Evolutionary conservation across 1,284 basidiomycete genomes (phyloP).

Genomic region (Cryptococcus sp.): DNA sequence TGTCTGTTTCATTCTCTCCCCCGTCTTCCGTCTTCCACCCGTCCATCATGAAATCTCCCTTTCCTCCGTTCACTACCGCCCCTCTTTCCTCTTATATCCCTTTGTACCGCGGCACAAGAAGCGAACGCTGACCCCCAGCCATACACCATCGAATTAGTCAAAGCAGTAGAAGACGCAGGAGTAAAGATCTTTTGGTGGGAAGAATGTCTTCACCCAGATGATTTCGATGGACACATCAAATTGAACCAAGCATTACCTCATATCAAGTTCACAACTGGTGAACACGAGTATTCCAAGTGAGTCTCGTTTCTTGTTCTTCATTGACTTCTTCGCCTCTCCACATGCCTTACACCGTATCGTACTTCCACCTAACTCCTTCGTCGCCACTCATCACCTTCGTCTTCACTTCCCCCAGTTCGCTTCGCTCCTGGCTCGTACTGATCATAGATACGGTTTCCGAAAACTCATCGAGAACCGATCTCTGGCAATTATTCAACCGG

Average conservation of each 20-base stretch:
- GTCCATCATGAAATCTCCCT: no score
- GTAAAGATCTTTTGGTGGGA: constrained; percentile 57
- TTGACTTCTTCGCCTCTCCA: background rate
- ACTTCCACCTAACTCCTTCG: no score
- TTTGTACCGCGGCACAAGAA: constrained; percentile 1
- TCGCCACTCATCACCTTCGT: no score
- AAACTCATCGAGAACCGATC: constrained; percentile 54
- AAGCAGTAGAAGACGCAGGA: constrained; percentile 49
- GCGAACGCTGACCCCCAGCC: constrained; percentile 31
- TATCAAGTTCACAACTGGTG: constrained; percentile 56
- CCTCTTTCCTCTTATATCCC: background rate
- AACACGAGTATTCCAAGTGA: constrained; percentile 54
- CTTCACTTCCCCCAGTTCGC: background rate
- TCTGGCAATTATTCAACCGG: constrained; percentile 55
- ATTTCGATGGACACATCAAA: constrained; percentile 51
- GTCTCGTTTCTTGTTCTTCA: background rate
- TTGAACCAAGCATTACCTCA: constrained; percentile 52
- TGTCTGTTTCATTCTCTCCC: background rate
- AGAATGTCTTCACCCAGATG: constrained; percentile 53
- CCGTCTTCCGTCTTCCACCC: background rate
- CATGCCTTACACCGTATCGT: no score
- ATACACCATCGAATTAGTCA: constrained; percentile 54
- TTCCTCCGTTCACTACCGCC: background rate
- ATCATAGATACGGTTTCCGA: constrained; percentile 51
- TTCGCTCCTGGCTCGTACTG: background rate